Evolutionary conservation across 2,329 filamentous ascomycete species (phyloP), one percentile per base, ranked within the genome.

Genomic region (Cyclaneusma minus): DNA sequence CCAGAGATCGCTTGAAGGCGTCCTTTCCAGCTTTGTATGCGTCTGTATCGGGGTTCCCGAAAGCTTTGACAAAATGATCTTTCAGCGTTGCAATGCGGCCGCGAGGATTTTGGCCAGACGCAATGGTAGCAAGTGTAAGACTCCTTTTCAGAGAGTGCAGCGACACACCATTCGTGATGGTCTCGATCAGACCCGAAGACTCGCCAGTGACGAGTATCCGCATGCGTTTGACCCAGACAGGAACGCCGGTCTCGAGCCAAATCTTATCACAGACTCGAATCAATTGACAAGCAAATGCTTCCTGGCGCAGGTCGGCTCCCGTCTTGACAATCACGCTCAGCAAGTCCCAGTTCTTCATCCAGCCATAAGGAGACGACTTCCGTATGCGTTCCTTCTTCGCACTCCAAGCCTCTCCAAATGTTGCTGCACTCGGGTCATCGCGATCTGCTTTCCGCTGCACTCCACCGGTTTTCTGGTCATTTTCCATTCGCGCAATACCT

Each of bases 161-260:
- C n/a, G 79, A 87, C 8, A 89, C 80, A 22, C 82, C 81, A 39
- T 85, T 87, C 20, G 80, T 85, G 42, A 89, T 89, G 4, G 81
- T 89, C 55, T 89, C 81, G 38, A 89, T 81, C 24, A 89, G 64
- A 3, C 81, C 81, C 2, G 78, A 85, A 6, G 77, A 81, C 54
- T 87, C 81, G 33, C 81, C 81, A 4, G 80, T 87, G 21, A 89
- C 81, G 27, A 89, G 57, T 28, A 89, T 89, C 28, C 80, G 71
- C 81, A 89, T 89, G 31, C 77, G 62, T 52, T 85, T 85, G 12
- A 85, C 78, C 81, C 82, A 89, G n/a, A 89, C 81, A 18, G 76
- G 65, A 16, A 80, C 68, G 14, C 62, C 56, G 10, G 78, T 74
- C 35, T 84, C 79, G 24, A 71, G 56, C 77, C 80, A 89, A 38